Base-by-base conservation (phyloP, 176 grass and related monocot genomes). In the Microstegium vimineum region DNA sequence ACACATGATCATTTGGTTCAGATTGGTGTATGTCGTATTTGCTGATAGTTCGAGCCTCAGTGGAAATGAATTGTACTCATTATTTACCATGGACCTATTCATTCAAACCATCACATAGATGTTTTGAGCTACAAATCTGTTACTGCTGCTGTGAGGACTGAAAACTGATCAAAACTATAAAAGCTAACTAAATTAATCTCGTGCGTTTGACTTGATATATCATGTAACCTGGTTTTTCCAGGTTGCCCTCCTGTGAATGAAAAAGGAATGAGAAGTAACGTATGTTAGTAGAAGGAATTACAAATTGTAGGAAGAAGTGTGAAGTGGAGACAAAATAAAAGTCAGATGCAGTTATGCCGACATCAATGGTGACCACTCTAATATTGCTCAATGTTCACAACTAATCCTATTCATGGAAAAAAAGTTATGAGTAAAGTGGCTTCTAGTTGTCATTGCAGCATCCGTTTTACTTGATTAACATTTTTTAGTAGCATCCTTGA, bases 401-500 rank as follows among this genome's bases (percentile, higher is more conserved):
- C 22, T 74, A 66, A 62, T 77, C 5, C 30, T 75, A 51, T 88
- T 56, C 13, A 30, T 47, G 13, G n/a, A 32, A 46, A 40, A 40
- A 84, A 5, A 18, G 15, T 74, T 73, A 57, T 23, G 30, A 74
- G 69, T 80, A 49, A 68, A 74, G 79, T 74, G 9, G 13, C 28
- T 40, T 64, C 17, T 68, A 67, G 4, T 61, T 13, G 32, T 75
- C 40, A 37, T 56, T 38, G 32, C 22, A 67, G 6, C 23, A 46
- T 69, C 69, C 6, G 49, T 61, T 71, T 56, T 1, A 73, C 64
- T 65, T 79, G 45, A 75, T 42, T 40, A 86, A 65, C 40, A 51
- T 76, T 66, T 60, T 83, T 37, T 42, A 69, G 13, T 56, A 51
- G 27, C 38, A 67, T 65, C 27, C 0, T 5, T 52, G 32, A 5